These are phyloP conservation scores for Arthrobotrys sinensis DNA, from an alignment of 2,329 filamentous ascomycete genomes.

Conservation along the genomic window DNA sequence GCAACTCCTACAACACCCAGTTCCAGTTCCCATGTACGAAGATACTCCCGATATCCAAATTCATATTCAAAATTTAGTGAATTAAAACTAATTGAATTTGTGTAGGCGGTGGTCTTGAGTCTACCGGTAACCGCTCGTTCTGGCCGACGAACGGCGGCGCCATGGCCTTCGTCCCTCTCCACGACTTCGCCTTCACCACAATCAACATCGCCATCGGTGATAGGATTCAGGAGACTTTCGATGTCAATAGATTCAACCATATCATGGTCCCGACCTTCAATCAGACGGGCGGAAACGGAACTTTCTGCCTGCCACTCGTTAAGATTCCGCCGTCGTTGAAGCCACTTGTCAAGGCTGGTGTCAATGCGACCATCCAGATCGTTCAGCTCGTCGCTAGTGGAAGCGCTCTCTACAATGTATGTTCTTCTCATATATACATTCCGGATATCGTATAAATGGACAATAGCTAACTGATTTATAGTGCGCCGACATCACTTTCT, in stretches of 20 bases:
- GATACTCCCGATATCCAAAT: background rate
- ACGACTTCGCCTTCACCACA: conserved; percentile 69
- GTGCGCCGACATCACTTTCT: conserved; percentile 64
- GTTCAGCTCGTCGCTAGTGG: conserved; percentile 68
- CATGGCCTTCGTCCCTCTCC: conserved; percentile 67
- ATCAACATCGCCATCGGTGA: conserved; percentile 70
- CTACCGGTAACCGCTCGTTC: conserved; percentile 68
- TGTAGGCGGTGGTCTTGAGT: conserved; percentile 46
- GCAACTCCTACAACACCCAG: conserved; percentile 69
- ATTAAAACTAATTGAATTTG: background rate
- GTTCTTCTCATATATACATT: conserved; percentile 60
- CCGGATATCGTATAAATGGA: background rate
- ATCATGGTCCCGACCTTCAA: conserved; percentile 69
- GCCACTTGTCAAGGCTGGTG: conserved; percentile 66
- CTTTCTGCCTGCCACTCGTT: conserved; percentile 69
- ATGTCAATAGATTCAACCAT: conserved; percentile 69
- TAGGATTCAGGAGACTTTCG: conserved; percentile 60
- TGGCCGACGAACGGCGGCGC: conserved; percentile 70
- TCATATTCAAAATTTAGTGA: conserved; percentile 10
- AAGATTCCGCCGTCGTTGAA: conserved; percentile 64
- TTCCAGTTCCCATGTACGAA: conserved; percentile 66
- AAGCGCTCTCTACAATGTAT: conserved; percentile 70
- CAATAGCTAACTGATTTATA: conserved; percentile 24
- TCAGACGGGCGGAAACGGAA: conserved; percentile 70
- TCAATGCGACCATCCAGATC: conserved; percentile 69